Evolutionary conservation across 345 rosid genomes (phyloP).

Genomic region (Dipteronia dyeriana): DNA sequence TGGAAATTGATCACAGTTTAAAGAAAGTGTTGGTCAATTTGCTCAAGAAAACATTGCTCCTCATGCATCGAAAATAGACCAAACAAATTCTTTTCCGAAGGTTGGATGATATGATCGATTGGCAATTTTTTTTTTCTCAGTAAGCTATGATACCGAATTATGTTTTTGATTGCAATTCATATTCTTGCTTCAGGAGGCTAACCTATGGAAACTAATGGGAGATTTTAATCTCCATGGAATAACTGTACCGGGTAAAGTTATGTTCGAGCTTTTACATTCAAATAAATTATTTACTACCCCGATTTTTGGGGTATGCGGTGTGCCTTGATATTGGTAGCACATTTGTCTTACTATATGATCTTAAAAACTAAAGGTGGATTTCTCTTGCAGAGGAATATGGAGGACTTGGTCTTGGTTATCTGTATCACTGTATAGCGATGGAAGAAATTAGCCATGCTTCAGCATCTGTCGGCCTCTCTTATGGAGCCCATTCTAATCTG

Average conservation of each 20-base stretch:
- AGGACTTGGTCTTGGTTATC: slow-evolving; percentile 94
- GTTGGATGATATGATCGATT: slow-evolving; percentile 26
- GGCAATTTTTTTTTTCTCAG: not conserved
- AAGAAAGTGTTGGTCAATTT: slow-evolving; percentile 86
- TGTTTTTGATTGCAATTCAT: slow-evolving; percentile 7
- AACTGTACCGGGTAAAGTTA: slow-evolving; percentile 73
- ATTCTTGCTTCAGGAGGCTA: slow-evolving; percentile 55
- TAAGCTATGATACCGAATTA: not conserved
- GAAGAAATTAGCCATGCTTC: slow-evolving; percentile 95
- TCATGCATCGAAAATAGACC: slow-evolving; percentile 72
- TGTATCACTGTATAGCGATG: slow-evolving; percentile 89
- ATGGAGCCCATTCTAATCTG: slow-evolving; percentile 93
- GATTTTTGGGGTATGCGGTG: not conserved
- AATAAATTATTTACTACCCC: not conserved
- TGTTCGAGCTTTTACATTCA: not conserved
- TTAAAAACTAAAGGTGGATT: not conserved
- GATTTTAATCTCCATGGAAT: slow-evolving; percentile 93
- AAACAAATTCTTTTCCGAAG: slow-evolving; percentile 81
- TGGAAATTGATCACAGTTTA: slow-evolving; percentile 53
- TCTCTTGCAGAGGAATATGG: slow-evolving; percentile 78
- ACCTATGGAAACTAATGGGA: slow-evolving; percentile 96
- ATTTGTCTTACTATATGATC: not conserved
- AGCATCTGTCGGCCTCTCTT: slow-evolving; percentile 85
- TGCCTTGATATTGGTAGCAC: not conserved
- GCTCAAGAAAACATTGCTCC: slow-evolving; percentile 76